Conservation (phyloP, 1,284 basidiomycete species). For the Sanghuangporus weigelae region DNA sequence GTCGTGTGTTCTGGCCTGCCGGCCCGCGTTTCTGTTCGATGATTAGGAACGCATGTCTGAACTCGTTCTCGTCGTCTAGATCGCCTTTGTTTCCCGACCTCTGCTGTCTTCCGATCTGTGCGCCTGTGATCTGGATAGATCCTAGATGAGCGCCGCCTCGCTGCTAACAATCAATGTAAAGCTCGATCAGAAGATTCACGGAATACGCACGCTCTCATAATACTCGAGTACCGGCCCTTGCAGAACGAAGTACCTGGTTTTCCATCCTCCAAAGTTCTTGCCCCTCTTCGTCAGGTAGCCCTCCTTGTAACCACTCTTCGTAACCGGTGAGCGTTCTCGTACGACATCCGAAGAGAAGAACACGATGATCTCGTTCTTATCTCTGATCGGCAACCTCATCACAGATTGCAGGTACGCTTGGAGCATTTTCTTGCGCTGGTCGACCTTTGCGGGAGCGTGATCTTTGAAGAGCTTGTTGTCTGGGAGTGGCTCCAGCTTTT, state of each 20-base stretch:
- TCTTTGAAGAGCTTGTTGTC: slow-evolving; percentile 95
- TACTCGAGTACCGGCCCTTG: slow-evolving; percentile 87
- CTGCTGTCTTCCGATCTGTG: slow-evolving; percentile 80
- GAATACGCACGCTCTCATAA: slow-evolving; percentile 79
- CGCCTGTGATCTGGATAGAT: slow-evolving; percentile 80
- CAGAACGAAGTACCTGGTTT: slow-evolving; percentile 90
- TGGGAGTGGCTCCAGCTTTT: slow-evolving; percentile 78
- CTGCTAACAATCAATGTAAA: slow-evolving; percentile 34
- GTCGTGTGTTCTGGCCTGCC: slow-evolving; percentile 68
- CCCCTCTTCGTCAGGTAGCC: slow-evolving; percentile 96
- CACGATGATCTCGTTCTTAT: slow-evolving; percentile 85
- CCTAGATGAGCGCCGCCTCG: slow-evolving; percentile 88
- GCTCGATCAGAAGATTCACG: slow-evolving; percentile 2
- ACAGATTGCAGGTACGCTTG: slow-evolving; percentile 88
- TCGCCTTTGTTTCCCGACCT: slow-evolving; percentile 40
- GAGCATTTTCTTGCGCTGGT: slow-evolving; percentile 87
- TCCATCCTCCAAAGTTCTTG: slow-evolving; percentile 96
- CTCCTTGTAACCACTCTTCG: slow-evolving; percentile 84
- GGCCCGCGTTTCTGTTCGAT: slow-evolving; percentile 79
- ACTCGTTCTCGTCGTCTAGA: slow-evolving; percentile 84
- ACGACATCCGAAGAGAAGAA: slow-evolving; percentile 91
- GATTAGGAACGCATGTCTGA: slow-evolving; percentile 95
- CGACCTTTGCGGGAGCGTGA: slow-evolving; percentile 93
- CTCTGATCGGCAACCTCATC: slow-evolving; percentile 77
- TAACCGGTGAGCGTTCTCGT: slow-evolving; percentile 66